phyloP scores from a whole-genome alignment of 139 green algal genomes.

The Raphidocelis subcapitata region DNA sequence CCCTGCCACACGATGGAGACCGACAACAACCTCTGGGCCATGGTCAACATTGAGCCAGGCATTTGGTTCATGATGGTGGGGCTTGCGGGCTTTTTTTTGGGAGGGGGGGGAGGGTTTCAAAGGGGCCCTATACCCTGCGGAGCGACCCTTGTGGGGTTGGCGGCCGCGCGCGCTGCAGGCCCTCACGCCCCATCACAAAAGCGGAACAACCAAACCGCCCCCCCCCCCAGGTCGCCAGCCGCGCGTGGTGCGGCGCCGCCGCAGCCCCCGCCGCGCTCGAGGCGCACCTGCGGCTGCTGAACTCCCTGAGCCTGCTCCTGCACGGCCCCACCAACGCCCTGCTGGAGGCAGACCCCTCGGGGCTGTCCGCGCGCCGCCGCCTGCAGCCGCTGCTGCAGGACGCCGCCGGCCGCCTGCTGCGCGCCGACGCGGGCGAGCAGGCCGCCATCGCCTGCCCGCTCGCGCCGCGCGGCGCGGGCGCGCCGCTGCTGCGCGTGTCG shows the following conservation, averaged over 20 bases:
- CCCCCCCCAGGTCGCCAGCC: background rate
- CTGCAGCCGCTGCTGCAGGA: constrained; percentile 29
- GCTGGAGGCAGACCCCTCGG: constrained; percentile 8
- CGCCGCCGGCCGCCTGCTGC: constrained; percentile 9
- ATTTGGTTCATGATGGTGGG: constrained; percentile 28
- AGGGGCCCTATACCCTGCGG: background rate
- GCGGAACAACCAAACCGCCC: too few species aligned
- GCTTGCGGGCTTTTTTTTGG: background rate
- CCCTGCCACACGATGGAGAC: constrained; percentile 24
- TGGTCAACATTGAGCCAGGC: constrained; percentile 24
- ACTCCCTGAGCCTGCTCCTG: background rate
- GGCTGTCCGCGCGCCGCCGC: background rate
- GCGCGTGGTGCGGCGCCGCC: background rate
- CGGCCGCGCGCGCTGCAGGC: background rate
- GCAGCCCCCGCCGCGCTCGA: background rate
- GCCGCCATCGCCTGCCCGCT: constrained; percentile 5
- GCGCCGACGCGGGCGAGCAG: background rate
- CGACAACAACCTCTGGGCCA: constrained; percentile 12
- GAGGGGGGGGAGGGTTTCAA: background rate
- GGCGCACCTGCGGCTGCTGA: background rate
- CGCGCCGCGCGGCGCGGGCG: background rate
- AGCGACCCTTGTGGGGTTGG: constrained; percentile 6
- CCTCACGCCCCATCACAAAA: constrained; percentile 10
- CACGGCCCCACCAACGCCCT: background rate
- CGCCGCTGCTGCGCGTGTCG: constrained; percentile 15